These are phyloP conservation scores for Coemansia sp. DNA, from an alignment of 192 early-diverging fungal species.

Conservation along the genomic window DNA sequence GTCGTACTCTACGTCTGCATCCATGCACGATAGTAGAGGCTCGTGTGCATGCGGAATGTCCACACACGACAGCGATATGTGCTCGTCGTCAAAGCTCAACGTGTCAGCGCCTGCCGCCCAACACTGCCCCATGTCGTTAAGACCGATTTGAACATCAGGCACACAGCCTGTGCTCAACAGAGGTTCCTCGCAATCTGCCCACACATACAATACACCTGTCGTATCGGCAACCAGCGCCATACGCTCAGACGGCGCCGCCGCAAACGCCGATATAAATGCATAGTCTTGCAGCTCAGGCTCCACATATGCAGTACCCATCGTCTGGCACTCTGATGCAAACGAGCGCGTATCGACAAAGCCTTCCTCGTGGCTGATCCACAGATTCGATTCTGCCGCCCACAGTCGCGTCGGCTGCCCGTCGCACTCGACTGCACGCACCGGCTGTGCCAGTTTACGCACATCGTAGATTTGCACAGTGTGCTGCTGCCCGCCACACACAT, in stretches of 20 bases:
- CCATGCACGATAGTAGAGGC: constrained; percentile 81
- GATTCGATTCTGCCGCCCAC: constrained; percentile 11
- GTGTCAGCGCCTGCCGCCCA: neutral
- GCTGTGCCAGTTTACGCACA: constrained; percentile 22
- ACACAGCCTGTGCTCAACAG: constrained; percentile 55
- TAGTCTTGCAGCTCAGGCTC: constrained; percentile 55
- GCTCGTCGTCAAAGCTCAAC: constrained; percentile 30
- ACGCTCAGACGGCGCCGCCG: constrained; percentile 77
- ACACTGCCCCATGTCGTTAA: neutral
- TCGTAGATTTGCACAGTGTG: constrained; percentile 31
- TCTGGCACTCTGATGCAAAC: neutral
- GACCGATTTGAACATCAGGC: constrained; percentile 2
- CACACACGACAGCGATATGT: constrained; percentile 69
- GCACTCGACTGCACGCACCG: constrained; percentile 13
- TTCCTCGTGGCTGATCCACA: constrained; percentile 35
- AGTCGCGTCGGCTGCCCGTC: constrained; percentile 49
- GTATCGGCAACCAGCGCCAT: constrained; percentile 77
- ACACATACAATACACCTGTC: constrained; percentile 74
- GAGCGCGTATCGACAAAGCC: constrained; percentile 29
- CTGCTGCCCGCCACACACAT: constrained; percentile 23
- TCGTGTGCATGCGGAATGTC: constrained; percentile 64
- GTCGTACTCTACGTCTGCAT: constrained; percentile 60
- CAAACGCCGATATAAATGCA: constrained; percentile 69
- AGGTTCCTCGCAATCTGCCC: constrained; percentile 66
- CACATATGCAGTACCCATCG: constrained; percentile 1